Base-by-base conservation (phyloP, 2,329 filamentous ascomycete genomes). In the Aspergillus persii region DNA sequence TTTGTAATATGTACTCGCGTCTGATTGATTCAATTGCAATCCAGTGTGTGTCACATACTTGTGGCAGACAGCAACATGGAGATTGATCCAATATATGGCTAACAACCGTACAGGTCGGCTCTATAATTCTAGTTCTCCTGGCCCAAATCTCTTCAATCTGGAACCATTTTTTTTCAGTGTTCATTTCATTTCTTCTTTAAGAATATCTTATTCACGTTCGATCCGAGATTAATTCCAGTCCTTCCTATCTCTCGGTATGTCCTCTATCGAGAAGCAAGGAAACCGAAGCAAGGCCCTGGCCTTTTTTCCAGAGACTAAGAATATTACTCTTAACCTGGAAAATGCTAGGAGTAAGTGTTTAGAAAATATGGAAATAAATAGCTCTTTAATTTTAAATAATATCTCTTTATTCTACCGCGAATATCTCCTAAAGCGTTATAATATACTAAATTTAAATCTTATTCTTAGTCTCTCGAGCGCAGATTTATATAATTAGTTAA, bases 401-500 rank as follows among this genome's bases (percentile, higher is more conserved):
- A 57, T 71, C 12, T 69, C 68, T 2, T 62, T 68, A n/a, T 50
- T 65, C 7, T 69, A 71, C 56, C 65, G 65, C 46, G 73, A 81
- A 27, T 84, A 83, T 64, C 74, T 85, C n/a, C 68, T 84, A 8
- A 63, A 77, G 50, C 77, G 78, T 47, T 82, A 85, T 76, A 82
- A 82, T 54, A 84, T 80, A 0, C 64, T 83, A 36, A 77, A 83
- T 18, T 76, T 85, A 8, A 80, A 84, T 57, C 83, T 83, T 3
- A 69, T 84, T 39, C 83, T 83, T 3, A 77, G 75, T 27, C 74
- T 76, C 60, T 76, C 77, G 33, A 76, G 77, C 48, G 79, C 79
- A 5, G 83, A 85, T 66, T 83, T 83, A 4, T 84, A 83, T 66
- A 85, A 85, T 58, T 85, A 81, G 81, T 77, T 81, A 2, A 67